Base-by-base conservation (phyloP, 2,329 filamentous ascomycete species). In the Colletotrichum tamarilloi region DNA sequence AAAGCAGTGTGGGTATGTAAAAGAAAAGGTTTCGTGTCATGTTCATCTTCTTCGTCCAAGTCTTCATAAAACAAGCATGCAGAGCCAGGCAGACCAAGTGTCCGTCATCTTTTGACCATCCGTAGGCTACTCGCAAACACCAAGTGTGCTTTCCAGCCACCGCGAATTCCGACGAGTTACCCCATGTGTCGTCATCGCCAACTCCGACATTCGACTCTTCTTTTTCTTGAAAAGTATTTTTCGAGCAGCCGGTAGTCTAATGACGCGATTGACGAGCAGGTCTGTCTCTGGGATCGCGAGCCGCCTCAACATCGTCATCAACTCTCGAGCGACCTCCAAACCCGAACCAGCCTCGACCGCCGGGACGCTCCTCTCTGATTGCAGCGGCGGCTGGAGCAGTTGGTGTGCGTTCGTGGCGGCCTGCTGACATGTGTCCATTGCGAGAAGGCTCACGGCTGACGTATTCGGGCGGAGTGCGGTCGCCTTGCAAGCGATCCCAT, bases 401-500 rank as follows among this genome's bases (percentile, higher is more conserved):
- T 11, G 76, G 75, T 9, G 64, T 24, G 30, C 62, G 63, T 19
- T 22, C 68, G n/a, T 68, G 68, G 11, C 66, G 68, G 19, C 67
- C 52, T 4, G 74, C 57, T 19, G 75, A 66, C 75, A 75, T 76
- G 35, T 58, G 49, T 59, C 63, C 74, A 19, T 76, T 59, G 12
- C 63, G 74, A 28, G 62, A 53, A 11, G 75, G 72, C 56, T 75
- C 74, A 19, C 63, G 53, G 24, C 49, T 59, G 12, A 73, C 49
- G 35, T 72, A 75, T 16, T 69, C 75, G 11, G 75, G 71, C 22
- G 66, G 62, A 6, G 68, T 62, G 24, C 56, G 71, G 24, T 74
- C 73, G 19, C 60, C 49, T 32, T 76, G 74, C 46, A 69, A 24
- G 24, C 84, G 82, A 78, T 90, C 88, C 76, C 85, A 90, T 66